These are phyloP conservation scores for Rhytidiadelphus loreus DNA, from an alignment of 225 moss, liverwort and hornwort species.

Conservation along the genomic window DNA sequence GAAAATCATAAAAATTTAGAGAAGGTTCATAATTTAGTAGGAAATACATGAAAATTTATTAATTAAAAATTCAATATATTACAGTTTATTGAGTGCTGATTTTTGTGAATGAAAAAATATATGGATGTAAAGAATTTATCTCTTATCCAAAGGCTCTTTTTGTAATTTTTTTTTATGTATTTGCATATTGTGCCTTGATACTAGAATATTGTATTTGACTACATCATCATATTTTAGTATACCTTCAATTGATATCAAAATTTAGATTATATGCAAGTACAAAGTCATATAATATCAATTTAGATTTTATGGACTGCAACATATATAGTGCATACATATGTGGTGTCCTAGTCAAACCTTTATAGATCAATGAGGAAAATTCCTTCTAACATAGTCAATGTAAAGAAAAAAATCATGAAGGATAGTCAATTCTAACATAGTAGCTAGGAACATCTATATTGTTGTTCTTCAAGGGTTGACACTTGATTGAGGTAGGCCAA, in stretches of 20 bases:
- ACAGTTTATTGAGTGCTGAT: rapidly evolving
- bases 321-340: background rate
- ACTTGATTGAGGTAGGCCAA: too few relatives aligned
- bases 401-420: background rate
- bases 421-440: background rate
- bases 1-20: background rate
- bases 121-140: background rate
- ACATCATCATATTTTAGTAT: too few relatives aligned
- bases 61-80: background rate
- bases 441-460: background rate
- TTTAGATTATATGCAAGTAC: background rate
- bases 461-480: rapidly evolving
- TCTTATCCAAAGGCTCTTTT: background rate
- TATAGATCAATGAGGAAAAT: rapidly evolving
- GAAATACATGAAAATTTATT: rapidly evolving
- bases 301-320: background rate
- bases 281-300: background rate
- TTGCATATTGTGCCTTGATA: background rate
- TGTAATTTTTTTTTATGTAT: background rate
- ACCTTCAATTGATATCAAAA: background rate
- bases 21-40: background rate
- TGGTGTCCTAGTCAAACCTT: rapidly evolving
- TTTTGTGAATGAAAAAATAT: background rate
- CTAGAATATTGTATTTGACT: background rate
- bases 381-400: rapidly evolving